These are phyloP conservation scores for Colletotrichum musae DNA, from an alignment of 2,329 filamentous ascomycete genomes.

Conservation along the genomic window DNA sequence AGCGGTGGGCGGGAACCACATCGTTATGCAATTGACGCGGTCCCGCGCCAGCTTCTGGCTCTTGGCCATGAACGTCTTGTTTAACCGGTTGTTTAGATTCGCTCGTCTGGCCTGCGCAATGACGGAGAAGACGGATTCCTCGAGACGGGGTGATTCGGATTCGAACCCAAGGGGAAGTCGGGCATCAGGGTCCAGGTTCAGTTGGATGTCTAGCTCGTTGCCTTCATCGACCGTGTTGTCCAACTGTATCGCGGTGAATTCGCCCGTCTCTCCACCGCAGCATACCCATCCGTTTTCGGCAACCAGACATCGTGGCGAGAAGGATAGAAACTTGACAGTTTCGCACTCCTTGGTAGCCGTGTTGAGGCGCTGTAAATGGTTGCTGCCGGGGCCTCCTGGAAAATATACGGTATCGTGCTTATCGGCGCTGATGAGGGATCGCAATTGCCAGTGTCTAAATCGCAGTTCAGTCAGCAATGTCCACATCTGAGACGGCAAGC, in stretches of 20 bases:
- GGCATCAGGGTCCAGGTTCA: constrained; percentile 53
- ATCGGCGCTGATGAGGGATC: constrained; percentile 88
- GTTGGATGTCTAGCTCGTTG: constrained; percentile 45
- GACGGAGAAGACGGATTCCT: constrained; percentile 53
- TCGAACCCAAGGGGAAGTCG: constrained; percentile 48
- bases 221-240: constrained; percentile 53
- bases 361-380: constrained; percentile 77
- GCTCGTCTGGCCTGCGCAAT: constrained; percentile 52
- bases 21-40: constrained; percentile 76
- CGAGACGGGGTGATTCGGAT: constrained; percentile 48
- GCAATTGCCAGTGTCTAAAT: constrained; percentile 85
- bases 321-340: constrained; percentile 79
- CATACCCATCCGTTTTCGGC: constrained; percentile 90
- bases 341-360: constrained; percentile 79
- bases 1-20: constrained; percentile 69
- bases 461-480: constrained; percentile 25
- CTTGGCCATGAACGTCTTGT: constrained; percentile 63
- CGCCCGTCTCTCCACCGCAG: constrained; percentile 88
- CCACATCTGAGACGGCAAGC: constrained; percentile 10
- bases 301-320: constrained; percentile 87
- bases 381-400: constrained; percentile 79
- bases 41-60: constrained; percentile 70
- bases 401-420: constrained; percentile 87
- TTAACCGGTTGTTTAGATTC: constrained; percentile 53
- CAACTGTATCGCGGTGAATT: constrained; percentile 85